Evolutionary conservation across 129 eudicot species (phyloP), one percentile per base, ranked within the genome.

Genomic region (Heracleum sosnowskyi): DNA sequence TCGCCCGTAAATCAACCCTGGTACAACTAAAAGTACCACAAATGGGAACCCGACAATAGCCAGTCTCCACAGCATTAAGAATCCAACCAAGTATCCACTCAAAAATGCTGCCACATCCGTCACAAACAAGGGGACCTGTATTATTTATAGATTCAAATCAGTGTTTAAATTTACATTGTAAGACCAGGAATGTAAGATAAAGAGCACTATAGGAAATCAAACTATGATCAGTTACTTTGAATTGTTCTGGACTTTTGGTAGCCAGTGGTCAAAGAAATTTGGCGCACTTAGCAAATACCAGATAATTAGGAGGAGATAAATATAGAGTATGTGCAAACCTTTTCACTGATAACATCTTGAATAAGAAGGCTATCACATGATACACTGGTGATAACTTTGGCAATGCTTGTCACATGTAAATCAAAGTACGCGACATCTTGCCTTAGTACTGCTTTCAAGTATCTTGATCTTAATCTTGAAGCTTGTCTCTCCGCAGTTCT

Each of bases 401-500:
- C 71, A 3, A 83, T 82, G 79, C 84, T 87, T 78, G 87, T 78
- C 42, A 75, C 82, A 47, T 85, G 82, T n/a, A 87, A 39, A 71
- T 87, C 88, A 35, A 85, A 87, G 69, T 87, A 87, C 15, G 84
- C 86, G 0, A 87, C 87, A 62, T 87, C 91, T 83, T 87, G 91
- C 76, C 91, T 80, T 76, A 87, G 76, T 36, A 85, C 87, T 9
- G 91, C 91, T 80, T 85, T 87, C 69, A 85, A 76, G 69, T 87
- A 87, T 78, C 79, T 85, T 31, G 63, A 81, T 45, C 88, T 85
- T 29, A 87, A 29, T 80, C 85, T 78, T 29, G 91, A 87, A 77
- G 87, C 83, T 63, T 87, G 91, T 53, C 91, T 87, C 64, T 85
- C 88, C 47, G 83, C 80, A 64, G 88, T 87, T 82, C 91, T 87